Base-by-base conservation (phyloP, 2,329 filamentous ascomycete genomes). In the Elsinoe batatas region DNA sequence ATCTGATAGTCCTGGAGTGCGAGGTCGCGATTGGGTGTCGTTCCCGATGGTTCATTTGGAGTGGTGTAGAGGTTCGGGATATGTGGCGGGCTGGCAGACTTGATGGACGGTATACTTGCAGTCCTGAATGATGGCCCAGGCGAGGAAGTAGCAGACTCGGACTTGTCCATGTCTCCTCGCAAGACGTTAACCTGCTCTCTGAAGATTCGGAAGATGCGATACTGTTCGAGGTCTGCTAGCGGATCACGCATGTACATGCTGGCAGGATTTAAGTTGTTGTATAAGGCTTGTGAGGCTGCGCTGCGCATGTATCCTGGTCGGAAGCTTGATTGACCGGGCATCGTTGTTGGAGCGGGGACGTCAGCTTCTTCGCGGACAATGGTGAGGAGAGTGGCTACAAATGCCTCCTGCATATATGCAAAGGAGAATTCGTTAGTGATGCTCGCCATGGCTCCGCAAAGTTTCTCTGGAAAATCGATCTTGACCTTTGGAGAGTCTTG, bases 331-430 rank as follows among this genome's bases (percentile, higher is more conserved):
- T 30, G 26, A 38, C 32, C 15, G 20, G 35, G 37, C 11, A 30
- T 20, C 12, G 37, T 22, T 17, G 22, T 32, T 12, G 36, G 4
- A 6, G 35, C 26, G 10, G 13, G n/a, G 22, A 43, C 67, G 32
- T 61, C 63, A 32, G 62, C 61, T 40, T 66, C 64, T 12, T 63
- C 61, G 36, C 66, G 61, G 0, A 81, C 83, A 57, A 86, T 79
- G 2, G 78, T 76, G 22, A 86, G 69, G 54, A 86, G 64, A 2
- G 79, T 76, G 0, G 81, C 81, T 0, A 86, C 80, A 64, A 86
- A 86, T 0, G 80, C 82, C 65, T 86, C 83, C 64, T 87, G 82
- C 67, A 86, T 77, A 63, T 85, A 86, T 0, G 83, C 83, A 64
- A 86, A 86, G 60, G 79, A 83, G 67, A 86, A 86, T n/a, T 75